Conservation (phyloP, 1,284 basidiomycete species). For the Termitomyces sp. region DNA sequence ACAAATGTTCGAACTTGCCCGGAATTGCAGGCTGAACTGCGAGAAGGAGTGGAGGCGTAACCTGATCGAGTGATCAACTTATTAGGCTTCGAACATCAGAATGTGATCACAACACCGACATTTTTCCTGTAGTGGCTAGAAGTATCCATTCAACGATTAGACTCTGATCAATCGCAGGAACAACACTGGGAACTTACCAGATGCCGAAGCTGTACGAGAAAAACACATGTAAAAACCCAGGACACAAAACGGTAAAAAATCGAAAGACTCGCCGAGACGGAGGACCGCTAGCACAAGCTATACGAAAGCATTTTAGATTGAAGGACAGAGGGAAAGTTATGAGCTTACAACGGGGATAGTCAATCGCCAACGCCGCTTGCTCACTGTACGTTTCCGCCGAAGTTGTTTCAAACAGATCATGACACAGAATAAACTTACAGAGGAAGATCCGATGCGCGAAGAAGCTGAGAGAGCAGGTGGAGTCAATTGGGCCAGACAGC, state of each 20-base stretch:
- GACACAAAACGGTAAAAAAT: not conserved
- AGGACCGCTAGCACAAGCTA: slow-evolving; percentile 13
- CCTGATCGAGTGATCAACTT: slow-evolving; percentile 18
- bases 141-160: not conserved
- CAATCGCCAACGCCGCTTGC: slow-evolving; percentile 34
- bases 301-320: not conserved
- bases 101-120: slow-evolving; percentile 4
- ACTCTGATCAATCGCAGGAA: too few species aligned
- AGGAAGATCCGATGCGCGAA: slow-evolving; percentile 35
- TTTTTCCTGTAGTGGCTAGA: slow-evolving; percentile 12
- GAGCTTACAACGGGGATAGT: slow-evolving; percentile 36
- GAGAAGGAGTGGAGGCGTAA: slow-evolving; percentile 29
- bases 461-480: slow-evolving; percentile 25
- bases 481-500: too few species aligned
- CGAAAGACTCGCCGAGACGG: slow-evolving; percentile 12
- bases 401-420: slow-evolving; percentile 11
- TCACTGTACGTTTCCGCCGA: slow-evolving; percentile 27
- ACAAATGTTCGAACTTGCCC: slow-evolving; percentile 21
- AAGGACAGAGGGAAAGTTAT: not conserved
- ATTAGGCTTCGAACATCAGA: not conserved
- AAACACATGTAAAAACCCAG: not conserved
- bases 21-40: slow-evolving; percentile 27
- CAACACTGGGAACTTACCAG: slow-evolving; percentile 6
- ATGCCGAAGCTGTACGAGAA: slow-evolving; percentile 10
- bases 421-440: slow-evolving; percentile 20